A percentile compares a stretch with the other conserved stretches of the same genome.
Evolutionary conservation across 2,329 filamentous ascomycete genomes (phyloP).

Genomic region (Colletotrichum aenigma): DNA sequence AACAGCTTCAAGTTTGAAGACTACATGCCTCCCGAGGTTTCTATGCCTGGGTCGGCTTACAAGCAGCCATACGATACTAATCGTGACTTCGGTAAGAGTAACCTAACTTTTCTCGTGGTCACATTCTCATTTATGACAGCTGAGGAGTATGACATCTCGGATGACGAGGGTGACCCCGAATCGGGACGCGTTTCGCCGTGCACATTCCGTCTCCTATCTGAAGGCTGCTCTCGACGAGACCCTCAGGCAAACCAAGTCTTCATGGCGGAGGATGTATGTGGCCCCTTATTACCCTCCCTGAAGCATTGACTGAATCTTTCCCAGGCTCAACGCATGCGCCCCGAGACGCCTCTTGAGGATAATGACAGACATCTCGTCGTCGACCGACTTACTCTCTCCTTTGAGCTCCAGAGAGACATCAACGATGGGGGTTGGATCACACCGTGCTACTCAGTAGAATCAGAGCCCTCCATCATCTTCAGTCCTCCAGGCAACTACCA

Average conservation of each 20-base stretch:
- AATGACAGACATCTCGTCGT: background rate
- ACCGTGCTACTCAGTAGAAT: constrained; percentile 18
- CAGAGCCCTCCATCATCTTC: constrained; percentile 21
- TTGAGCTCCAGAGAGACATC: constrained; percentile 26
- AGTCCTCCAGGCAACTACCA: background rate
- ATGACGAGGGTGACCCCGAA: constrained; percentile 43
- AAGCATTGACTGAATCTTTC: background rate
- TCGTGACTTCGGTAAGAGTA: constrained; percentile 4
- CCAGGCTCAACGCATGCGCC: constrained; percentile 16
- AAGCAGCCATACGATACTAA: background rate
- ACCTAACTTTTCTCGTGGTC: background rate
- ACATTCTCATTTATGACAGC: background rate
- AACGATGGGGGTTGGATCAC: constrained; percentile 16
- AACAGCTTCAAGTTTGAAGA: constrained; percentile 3
- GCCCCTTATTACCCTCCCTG: background rate
- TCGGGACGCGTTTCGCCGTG: constrained; percentile 42
- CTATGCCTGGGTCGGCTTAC: background rate
- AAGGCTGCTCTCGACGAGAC: constrained; percentile 37
- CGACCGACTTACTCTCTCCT: constrained; percentile 7
- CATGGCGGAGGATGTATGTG: constrained; percentile 24
- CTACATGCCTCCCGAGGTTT: background rate
- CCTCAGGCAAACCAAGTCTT: constrained; percentile 15
- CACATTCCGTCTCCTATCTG: constrained; percentile 42
- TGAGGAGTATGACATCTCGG: constrained; percentile 34
- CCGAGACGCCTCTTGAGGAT: background rate